Base-by-base conservation (phyloP, 768 basidiomycete genomes). In the Clavulina sp. region DNA sequence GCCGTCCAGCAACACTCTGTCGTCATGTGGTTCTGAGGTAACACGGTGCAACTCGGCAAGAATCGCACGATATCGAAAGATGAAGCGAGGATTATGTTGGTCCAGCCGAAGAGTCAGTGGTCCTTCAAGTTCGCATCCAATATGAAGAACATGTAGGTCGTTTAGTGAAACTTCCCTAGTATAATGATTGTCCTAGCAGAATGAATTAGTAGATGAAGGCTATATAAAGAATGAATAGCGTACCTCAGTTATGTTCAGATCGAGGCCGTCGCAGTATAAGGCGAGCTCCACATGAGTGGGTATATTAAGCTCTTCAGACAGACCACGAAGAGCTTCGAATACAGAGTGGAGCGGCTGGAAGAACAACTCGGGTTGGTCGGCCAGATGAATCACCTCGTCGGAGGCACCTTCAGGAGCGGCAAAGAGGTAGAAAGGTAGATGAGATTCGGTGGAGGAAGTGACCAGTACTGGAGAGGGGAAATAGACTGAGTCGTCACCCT, bases 51-150 rank as follows among this genome's bases (percentile, higher is more conserved):
- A 38, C 43, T 54, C 50, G 30, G 29, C 18, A 29, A 2, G 19
- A 50, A 54, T 54, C 19, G 50, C 53, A 33, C 32, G n/a, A 41
- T 54, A 54, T 16, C 53, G 53, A 34, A 30, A 31, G 51, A 54
- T 54, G 50, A 54, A 54, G 18, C 53, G 28, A 19, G 53, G 38
- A 13, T 18, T 16, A 5, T 53, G 9, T 5, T 49, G n/a, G 28
- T 54, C 50, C 7, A 54, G 28, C 18, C 49, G 53, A 32, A 54
- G 34, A 41, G 32, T 44, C 51, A 53, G 38, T 33, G 33, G 31
- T 7, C 48, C 48, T 29, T 49, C 48, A 16, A 54, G 28, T 24
- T 50, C 53, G 31, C 53, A 54, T 26, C 53, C 49, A n/a, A 24
- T 23, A 29, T 54, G 53, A 23, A 54, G 31, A 40, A 29, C 24